Base-by-base conservation (phyloP, 305 asterid species). In the Ilex paraguariensis region DNA sequence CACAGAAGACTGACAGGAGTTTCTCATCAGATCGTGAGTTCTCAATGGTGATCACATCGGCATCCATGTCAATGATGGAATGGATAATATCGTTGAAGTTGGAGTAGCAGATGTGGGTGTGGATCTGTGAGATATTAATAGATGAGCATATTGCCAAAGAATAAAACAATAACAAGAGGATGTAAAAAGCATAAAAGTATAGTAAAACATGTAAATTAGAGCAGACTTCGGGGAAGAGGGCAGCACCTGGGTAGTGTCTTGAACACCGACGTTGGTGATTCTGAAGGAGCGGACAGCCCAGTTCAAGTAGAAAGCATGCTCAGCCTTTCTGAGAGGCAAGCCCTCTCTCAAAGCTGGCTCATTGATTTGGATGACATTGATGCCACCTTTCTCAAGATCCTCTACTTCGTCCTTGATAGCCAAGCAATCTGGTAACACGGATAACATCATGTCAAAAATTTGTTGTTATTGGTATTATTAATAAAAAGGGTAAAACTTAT, bases 231-330 rank as follows among this genome's bases (percentile, higher is more conserved):
- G 42, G 42, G 42, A 36, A 36, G 8, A 55, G 13, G 16, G 48
- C 48, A 52, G 50, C 42, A 76, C 81, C 81, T 79, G 84, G 58
- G 85, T 79, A 28, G 82, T 76, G 67, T 77, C 82, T 61, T 60
- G 64, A 61, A 80, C 74, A 36, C 82, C 82, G 4, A 53, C 53
- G 50, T 77, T 77, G 30, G 81, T 77, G 65, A 80, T 80, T 64
- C 82, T 77, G 69, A 80, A 80, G 0, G 81, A 80, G 77, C 77
- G 82, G 62, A 77, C 85, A 39, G 82, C 85, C 85, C 82, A 80
- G 50, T 77, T 77, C 77, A 80, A 62, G 60, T 80, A 80, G 76
- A 80, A 80, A 36, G 80, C 80, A 53, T 74, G 85, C 51, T 80
- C 82, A 10, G 82, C 66, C 72, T 77, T 77, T 79, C 85, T 77